Evolutionary conservation across 2,329 filamentous ascomycete species (phyloP).

Genomic region (Cryphonectria naterciae): DNA sequence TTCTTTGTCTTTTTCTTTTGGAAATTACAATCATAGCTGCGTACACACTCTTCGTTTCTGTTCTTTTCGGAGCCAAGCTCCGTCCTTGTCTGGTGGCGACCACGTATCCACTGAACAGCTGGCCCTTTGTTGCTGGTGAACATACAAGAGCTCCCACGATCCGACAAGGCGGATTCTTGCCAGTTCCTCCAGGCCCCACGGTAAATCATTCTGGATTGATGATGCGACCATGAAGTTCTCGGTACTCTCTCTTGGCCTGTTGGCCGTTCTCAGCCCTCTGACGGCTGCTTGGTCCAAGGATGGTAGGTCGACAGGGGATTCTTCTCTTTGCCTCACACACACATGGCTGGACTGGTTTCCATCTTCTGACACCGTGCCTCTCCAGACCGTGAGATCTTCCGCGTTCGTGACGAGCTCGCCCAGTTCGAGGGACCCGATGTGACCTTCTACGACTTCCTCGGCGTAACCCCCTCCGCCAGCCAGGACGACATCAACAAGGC

Average conservation of each 20-base stretch:
- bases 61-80: neutral
- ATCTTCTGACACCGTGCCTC: conserved; percentile 8
- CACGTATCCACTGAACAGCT: conserved; percentile 19
- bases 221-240: conserved; percentile 72
- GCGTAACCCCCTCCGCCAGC: conserved; percentile 71
- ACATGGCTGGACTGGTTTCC: conserved; percentile 1
- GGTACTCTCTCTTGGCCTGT: conserved; percentile 68
- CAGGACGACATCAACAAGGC: conserved; percentile 92
- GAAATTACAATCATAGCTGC: neutral
- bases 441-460: conserved; percentile 95
- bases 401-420: conserved; percentile 84
- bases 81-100: neutral
- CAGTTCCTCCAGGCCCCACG: neutral
- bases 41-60: neutral
- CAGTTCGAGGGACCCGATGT: conserved; percentile 74
- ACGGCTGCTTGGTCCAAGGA: conserved; percentile 84
- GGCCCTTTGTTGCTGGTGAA: conserved; percentile 17
- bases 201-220: conserved; percentile 36
- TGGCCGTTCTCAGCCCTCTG: conserved; percentile 69
- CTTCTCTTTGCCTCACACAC: neutral
- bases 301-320: conserved; percentile 55
- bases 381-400: conserved; percentile 96
- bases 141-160: neutral
- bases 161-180: too few relatives aligned
- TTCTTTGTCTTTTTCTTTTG: neutral